Evolutionary conservation across 2,329 filamentous ascomycete species (phyloP), one percentile per base, ranked within the genome.

Genomic region (Curvularia verruculosa): DNA sequence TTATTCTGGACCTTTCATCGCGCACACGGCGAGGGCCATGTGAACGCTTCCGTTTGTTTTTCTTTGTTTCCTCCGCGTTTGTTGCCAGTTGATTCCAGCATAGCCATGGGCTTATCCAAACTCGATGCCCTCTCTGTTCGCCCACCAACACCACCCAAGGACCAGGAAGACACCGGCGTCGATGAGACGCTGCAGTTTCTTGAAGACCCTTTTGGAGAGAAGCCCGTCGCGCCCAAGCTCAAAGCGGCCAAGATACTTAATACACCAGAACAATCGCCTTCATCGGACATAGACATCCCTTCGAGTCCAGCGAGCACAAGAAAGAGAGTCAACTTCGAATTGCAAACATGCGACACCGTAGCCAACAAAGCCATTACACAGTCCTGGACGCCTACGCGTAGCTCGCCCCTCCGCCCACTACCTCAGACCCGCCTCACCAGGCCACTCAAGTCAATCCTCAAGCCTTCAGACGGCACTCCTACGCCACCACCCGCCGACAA

Each of bases 381-480:
- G 45, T 64, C 65, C 26, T 73, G 67, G 64, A 72, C 71, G 9
- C 71, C 73, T 7, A 68, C 66, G 6, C 67, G 75, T 46, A 80
- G 77, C 63, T 77, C 79, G n/a, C 77, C 79, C 6, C 64, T 82
- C 18, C 78, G 80, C 49, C 75, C 77, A 24, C 71, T 84, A 3
- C 81, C 80, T 31, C 80, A 81, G 53, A 79, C 78, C 39, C 81
- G 81, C 59, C 80, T 84, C 61, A 80, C 78, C 43, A 84, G 81
- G 61, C 84, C 86, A 5, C 73, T 83, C n/a, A 89, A 88, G 67
- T 89, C 87, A 3, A 99, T 99, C 51, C 83, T 99, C 58, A 99
- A 99, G 75, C 83, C 87, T 21, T 84, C 74, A 82, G 75, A 71
- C 78, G 76, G 70, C 58, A 63, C 73, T 51, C 55, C 70, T 51